phyloP scores from a whole-genome alignment of 2,329 filamentous ascomycete species.

The Aspergillus niger region DNA sequence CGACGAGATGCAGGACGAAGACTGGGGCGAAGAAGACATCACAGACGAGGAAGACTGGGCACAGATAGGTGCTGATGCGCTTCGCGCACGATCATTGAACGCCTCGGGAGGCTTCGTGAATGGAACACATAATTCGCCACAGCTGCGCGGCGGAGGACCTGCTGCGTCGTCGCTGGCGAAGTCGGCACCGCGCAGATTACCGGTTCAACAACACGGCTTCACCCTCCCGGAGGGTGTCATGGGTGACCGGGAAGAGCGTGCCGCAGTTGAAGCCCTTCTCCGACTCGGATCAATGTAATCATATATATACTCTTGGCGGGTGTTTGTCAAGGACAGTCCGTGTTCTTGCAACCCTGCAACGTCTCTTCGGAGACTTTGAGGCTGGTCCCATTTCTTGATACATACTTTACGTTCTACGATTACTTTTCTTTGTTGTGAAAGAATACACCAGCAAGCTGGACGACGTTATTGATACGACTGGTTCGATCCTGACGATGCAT shows the following conservation, averaged over 20 bases:
- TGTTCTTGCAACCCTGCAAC: slow-evolving; percentile 10
- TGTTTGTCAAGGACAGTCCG: slow-evolving; percentile 20
- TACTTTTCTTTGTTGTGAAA: slow-evolving; percentile 12
- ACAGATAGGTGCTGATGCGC: slow-evolving; percentile 79
- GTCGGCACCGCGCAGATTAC: slow-evolving; percentile 41
- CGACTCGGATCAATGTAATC: slow-evolving; percentile 51
- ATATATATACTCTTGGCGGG: slow-evolving; percentile 26
- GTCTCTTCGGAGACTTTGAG: slow-evolving; percentile 15
- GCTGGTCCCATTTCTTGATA: slow-evolving; percentile 16
- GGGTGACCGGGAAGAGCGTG: slow-evolving; percentile 46
- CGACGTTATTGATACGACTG: slow-evolving; percentile 20
- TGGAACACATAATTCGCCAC: slow-evolving; percentile 32
- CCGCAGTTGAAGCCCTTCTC: slow-evolving; percentile 52
- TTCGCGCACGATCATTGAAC: slow-evolving; percentile 66
- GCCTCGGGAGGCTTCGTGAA: slow-evolving; percentile 46
- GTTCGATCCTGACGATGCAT: slow-evolving; percentile 26
- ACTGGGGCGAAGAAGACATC: slow-evolving; percentile 80
- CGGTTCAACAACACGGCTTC: slow-evolving; percentile 36
- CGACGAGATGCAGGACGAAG: slow-evolving; percentile 67
- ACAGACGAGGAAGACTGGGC: slow-evolving; percentile 98
- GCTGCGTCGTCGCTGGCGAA: slow-evolving; percentile 43
- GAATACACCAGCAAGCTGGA: slow-evolving; percentile 15
- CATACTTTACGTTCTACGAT: slow-evolving; percentile 19
- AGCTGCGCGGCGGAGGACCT: slow-evolving; percentile 36
- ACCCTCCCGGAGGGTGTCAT: slow-evolving; percentile 37